Conservation (phyloP, 306 rosid species). For the Cucumis cinereus region DNA sequence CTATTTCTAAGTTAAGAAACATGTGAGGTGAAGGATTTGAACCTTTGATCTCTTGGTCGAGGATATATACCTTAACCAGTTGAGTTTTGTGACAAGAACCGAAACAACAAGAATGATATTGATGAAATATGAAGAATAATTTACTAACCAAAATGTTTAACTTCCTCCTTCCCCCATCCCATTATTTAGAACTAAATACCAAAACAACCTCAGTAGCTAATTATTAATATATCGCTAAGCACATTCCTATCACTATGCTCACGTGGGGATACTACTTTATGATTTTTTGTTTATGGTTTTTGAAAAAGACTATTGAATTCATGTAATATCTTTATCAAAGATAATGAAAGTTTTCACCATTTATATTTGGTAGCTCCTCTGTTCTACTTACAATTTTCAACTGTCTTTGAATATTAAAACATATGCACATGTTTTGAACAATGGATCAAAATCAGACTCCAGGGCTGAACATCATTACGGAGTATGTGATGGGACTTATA, state of each 20-base stretch:
- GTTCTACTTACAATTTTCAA: neutral
- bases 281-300: neutral
- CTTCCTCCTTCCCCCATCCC: too few species aligned
- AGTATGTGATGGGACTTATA: conserved; percentile 51
- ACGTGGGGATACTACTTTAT: neutral
- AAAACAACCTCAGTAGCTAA: neutral
- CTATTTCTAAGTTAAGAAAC: too few species aligned
- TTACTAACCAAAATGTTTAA: neutral
- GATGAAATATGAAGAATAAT: neutral
- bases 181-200: neutral
- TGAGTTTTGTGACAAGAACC: neutral
- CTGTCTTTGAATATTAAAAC: neutral
- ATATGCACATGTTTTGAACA: neutral
- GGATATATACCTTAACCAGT: neutral
- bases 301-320: neutral
- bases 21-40: neutral
- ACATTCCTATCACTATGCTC: neutral
- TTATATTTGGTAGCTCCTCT: neutral
- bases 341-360: neutral
- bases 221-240: neutral
- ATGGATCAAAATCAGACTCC: conserved; percentile 27
- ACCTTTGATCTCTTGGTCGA: neutral
- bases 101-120: too few species aligned
- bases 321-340: neutral
- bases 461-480: conserved; percentile 50